Percentiles rank a stretch among this genome's conserved stretches.
Conservation (phyloP, 805 yeast genomes). For the Candida vaughaniae region DNA sequence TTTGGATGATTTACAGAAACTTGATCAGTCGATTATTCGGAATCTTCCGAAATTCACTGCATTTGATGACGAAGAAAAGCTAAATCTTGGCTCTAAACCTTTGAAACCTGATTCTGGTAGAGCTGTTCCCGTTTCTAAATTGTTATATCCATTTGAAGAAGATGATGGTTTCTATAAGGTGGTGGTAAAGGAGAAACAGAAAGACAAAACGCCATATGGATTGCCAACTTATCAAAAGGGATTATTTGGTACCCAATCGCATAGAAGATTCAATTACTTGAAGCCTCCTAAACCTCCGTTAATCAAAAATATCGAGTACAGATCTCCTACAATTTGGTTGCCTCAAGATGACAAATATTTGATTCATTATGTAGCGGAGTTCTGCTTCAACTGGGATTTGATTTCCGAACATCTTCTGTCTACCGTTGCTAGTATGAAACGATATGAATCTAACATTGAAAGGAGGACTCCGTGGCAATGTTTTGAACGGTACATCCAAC, state of each 20-base stretch:
- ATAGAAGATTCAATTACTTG: slow-evolving; percentile 58
- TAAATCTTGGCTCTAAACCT: slow-evolving; percentile 18
- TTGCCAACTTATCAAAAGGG: slow-evolving; percentile 54
- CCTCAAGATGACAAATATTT: slow-evolving; percentile 88
- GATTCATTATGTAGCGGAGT: slow-evolving; percentile 79
- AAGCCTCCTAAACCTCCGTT: slow-evolving; percentile 94
- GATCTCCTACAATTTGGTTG: slow-evolving; percentile 94
- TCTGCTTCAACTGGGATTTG: slow-evolving; percentile 89
- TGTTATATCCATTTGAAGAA: slow-evolving; percentile 62
- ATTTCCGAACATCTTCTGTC: slow-evolving; percentile 78
- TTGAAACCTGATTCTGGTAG: slow-evolving; percentile 29
- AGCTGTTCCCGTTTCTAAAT: slow-evolving; percentile 60
- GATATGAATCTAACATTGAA: slow-evolving; percentile 84
- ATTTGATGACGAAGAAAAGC: slow-evolving; percentile 35
- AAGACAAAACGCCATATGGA: slow-evolving; percentile 10
- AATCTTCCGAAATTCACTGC: slow-evolving; percentile 50
- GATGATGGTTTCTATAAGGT: slow-evolving; percentile 63
- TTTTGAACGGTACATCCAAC: slow-evolving; percentile 91
- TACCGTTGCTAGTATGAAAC: slow-evolving; percentile 53
- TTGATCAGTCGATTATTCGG: slow-evolving; percentile 48
- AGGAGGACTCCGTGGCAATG: slow-evolving; percentile 99
- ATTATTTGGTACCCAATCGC: slow-evolving; percentile 50
- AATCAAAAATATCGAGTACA: slow-evolving; percentile 69
- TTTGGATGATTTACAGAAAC: slow-evolving; percentile 39
- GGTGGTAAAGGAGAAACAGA: slow-evolving; percentile 42